Base-by-base conservation (phyloP, 139 green algal genomes). In the Haematococcus lacustris region DNA sequence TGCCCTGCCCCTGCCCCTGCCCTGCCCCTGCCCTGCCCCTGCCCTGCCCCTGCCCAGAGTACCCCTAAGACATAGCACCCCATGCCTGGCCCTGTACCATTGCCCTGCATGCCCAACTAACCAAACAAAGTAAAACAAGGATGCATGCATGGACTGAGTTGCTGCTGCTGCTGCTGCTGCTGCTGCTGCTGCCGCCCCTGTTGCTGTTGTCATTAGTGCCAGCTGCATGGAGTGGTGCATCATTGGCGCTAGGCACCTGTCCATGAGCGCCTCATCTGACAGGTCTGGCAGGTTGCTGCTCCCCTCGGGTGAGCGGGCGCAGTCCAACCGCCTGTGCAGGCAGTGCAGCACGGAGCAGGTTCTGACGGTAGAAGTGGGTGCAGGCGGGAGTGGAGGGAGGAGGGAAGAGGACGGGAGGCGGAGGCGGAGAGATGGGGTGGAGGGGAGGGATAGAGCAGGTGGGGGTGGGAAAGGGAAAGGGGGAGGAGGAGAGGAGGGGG, bases 211-310 rank as follows among this genome's bases (percentile, higher is more conserved):
- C 21, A 21, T 13, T 57, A 28, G 47, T 13, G 21, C 13, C 47
- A 57, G 13, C 13, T 57, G 13, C 47, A 57, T 57, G 47, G 13
- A 28, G 47, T 21, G 13, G 13, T 57, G 47, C 47, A 57, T 57
- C 21, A 17, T 17, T 28, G 43, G 23, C 33, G 53, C 26, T 35
- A 35, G 23, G 7, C 34, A 53, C 6, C 43, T 75, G 3, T 30
- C 40, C 68, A 84, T 41, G 26, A 91, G 70, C 1, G 73, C 76
- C 9, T 26, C 47, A 39, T 86, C 80, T 2, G 66, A 75, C 35
- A 91, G 73, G 74, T 91, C 81, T 3, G 86, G 86, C 23, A 88
- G 68, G 68, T 26, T 39, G 32, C 53, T 23, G 53, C 26, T 9
- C 53, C 23, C 53, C 53, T 64, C 23, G 13, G 53, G 47, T 21